Conservation (phyloP, 768 basidiomycete genomes). For the Lactifluus volemus region DNA sequence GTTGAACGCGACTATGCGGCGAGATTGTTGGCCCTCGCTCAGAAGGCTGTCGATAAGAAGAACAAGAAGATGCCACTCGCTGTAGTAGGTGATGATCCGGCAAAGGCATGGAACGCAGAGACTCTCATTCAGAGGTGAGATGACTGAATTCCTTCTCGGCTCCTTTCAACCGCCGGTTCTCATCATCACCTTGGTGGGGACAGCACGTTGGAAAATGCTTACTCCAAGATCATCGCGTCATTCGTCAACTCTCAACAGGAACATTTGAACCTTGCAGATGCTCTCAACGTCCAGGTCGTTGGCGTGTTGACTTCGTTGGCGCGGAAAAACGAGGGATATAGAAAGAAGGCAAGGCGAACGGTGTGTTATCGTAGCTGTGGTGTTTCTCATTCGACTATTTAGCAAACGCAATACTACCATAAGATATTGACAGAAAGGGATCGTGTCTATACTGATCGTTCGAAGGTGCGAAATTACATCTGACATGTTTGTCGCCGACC, state of each 20-base stretch:
- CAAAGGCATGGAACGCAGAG: slow-evolving; percentile 48
- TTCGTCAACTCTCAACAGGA: slow-evolving; percentile 55
- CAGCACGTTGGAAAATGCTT: slow-evolving; percentile 70
- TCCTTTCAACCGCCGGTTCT: too few relatives aligned
- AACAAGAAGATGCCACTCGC: slow-evolving; percentile 43
- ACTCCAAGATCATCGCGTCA: slow-evolving; percentile 55
- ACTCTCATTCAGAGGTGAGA: slow-evolving; percentile 47
- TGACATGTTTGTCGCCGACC: background rate
- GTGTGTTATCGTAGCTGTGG: background rate
- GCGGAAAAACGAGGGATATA: slow-evolving; percentile 52
- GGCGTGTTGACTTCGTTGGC: slow-evolving; percentile 55
- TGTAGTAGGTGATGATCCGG: slow-evolving; percentile 60
- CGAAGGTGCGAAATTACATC: slow-evolving; percentile 45
- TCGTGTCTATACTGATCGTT: slow-evolving; percentile 52
- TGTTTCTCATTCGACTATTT: background rate
- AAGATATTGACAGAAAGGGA: slow-evolving; percentile 66
- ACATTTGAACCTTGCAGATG: slow-evolving; percentile 59
- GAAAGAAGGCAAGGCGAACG: slow-evolving; percentile 49
- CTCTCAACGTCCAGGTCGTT: slow-evolving; percentile 47
- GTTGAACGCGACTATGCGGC: slow-evolving; percentile 74
- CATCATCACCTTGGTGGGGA: background rate
- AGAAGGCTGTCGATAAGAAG: slow-evolving; percentile 67
- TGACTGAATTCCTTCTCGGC: too few relatives aligned
- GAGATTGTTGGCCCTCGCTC: slow-evolving; percentile 57
- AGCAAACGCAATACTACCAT: slow-evolving; percentile 67